Base-by-base conservation (phyloP, 805 yeast genomes). In the Myxozyma monticola region DNA sequence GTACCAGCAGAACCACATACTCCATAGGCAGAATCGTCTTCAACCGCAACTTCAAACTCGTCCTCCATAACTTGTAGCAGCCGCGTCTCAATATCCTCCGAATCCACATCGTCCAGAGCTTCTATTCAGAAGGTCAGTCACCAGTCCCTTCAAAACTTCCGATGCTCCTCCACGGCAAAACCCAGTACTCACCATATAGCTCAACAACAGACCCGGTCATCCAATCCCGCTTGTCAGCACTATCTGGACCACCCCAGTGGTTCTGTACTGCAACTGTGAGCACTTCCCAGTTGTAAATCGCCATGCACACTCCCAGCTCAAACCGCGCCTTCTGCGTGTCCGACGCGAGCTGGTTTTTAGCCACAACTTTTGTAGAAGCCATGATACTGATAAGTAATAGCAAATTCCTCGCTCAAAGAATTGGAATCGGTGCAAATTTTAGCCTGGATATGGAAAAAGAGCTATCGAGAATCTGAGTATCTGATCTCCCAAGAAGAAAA, bases 221-320 rank as follows among this genome's bases (percentile, higher is more conserved):
- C 99, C 99, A 93, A 66, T 93, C 99, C 64, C 99, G 77, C 68
- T 93, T 93, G 33, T 87, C 97, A 0, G 77, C 80, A 12, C 95
- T 84, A 30, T 87, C 85, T 12, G 96, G 82, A 1, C 99, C 99
- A 52, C 99, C 99, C 98, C 99, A 93, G 26, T 76, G 73, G 66
- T 87, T 88, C 4, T 81, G 95, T 8, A 93, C 98, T 0, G 99
- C 99, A 1, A 86, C 84, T 40, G 79, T 76, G 44, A 93, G 72
- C 21, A 85, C 89, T 52, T 89, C 93, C 99, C 99, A 93, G 51
- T 78, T 76, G 67, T 90, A 81, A n/a, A 93, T 70, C 30, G 86
- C 82, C 95, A 90, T 85, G 26, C 96, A 84, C 1, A 88, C 90
- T 9, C 97, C 99, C 12, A 93, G 76, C 69, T 91, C 98, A 64